phyloP scores from a whole-genome alignment of 768 basidiomycete species.

The Cyclocybe cylindracea region DNA sequence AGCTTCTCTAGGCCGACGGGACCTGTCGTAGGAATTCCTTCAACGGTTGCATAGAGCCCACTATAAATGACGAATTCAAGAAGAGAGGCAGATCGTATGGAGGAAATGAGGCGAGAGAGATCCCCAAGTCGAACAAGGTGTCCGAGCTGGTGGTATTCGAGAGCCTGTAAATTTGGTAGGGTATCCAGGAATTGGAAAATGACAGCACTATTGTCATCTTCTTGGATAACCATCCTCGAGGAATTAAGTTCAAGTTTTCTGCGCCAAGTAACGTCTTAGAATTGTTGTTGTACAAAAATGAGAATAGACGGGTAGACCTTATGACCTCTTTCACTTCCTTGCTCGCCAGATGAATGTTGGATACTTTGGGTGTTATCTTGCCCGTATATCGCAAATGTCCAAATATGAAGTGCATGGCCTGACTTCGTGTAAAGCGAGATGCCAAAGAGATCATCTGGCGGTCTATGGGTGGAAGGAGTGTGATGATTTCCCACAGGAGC shows the following conservation, averaged over 20 bases:
- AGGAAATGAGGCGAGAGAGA: constrained; percentile 1
- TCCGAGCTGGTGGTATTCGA: background rate
- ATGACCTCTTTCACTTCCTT: constrained; percentile 5
- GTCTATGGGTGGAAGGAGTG: constrained; percentile 1
- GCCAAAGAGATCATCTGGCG: constrained; percentile 4
- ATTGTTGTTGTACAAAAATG: background rate
- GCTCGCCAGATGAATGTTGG: constrained; percentile 1
- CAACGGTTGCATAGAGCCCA: background rate
- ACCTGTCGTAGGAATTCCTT: background rate
- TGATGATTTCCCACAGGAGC: constrained; percentile 9
- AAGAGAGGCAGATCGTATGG: constrained; percentile 7
- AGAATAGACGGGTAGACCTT: background rate
- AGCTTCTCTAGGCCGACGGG: constrained; percentile 6
- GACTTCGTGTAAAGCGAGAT: constrained; percentile 2
- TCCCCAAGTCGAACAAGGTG: background rate
- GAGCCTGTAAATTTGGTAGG: constrained; percentile 7
- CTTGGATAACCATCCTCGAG: too few species aligned
- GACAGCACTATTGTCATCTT: background rate
- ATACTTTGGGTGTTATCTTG: background rate
- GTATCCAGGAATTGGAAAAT: constrained; percentile 4
- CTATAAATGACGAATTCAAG: background rate
- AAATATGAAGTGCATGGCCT: constrained; percentile 6
- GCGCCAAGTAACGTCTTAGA: background rate
- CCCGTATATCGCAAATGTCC: constrained; percentile 2
- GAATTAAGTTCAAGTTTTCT: constrained; percentile 3